Conservation (phyloP, 2,329 filamentous ascomycete species). For the Davidsoniella australis region DNA sequence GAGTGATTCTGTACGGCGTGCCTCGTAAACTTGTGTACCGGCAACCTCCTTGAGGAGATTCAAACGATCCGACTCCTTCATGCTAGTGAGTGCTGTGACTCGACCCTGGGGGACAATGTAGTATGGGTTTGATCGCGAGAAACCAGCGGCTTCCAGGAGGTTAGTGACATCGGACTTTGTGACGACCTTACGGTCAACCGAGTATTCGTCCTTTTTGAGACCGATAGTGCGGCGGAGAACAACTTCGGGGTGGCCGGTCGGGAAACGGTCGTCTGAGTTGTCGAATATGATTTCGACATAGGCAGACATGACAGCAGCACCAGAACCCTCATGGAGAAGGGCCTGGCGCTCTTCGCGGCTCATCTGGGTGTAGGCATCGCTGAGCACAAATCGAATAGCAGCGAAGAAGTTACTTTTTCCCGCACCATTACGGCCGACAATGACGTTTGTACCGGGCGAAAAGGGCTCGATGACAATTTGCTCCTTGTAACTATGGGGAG, state of each 20-base stretch:
- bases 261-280: constrained; percentile 90
- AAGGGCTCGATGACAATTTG: constrained; percentile 98
- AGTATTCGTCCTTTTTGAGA: constrained; percentile 96
- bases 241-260: constrained; percentile 79
- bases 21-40: constrained; percentile 92
- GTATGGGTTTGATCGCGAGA: constrained; percentile 94
- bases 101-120: constrained; percentile 97
- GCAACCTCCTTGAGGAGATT: constrained; percentile 94
- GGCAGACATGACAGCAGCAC: constrained; percentile 96
- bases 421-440: constrained; percentile 96
- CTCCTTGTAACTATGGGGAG: constrained; percentile 72
- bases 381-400: constrained; percentile 93
- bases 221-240: constrained; percentile 87
- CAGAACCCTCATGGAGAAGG: constrained; percentile 92
- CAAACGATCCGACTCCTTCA: constrained; percentile 88
- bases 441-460: constrained; percentile 92
- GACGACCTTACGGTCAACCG: constrained; percentile 88
- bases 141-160: constrained; percentile 85
- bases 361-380: constrained; percentile 94
- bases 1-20: constrained; percentile 72
- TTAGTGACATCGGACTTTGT: constrained; percentile 92
- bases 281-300: constrained; percentile 99
- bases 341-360: constrained; percentile 89
- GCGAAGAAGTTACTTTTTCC: constrained; percentile 99
- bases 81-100: constrained; percentile 90